These are phyloP conservation scores for Musa acuminata DNA, from an alignment of 176 grass and related monocot genomes.

Conservation along the genomic window DNA sequence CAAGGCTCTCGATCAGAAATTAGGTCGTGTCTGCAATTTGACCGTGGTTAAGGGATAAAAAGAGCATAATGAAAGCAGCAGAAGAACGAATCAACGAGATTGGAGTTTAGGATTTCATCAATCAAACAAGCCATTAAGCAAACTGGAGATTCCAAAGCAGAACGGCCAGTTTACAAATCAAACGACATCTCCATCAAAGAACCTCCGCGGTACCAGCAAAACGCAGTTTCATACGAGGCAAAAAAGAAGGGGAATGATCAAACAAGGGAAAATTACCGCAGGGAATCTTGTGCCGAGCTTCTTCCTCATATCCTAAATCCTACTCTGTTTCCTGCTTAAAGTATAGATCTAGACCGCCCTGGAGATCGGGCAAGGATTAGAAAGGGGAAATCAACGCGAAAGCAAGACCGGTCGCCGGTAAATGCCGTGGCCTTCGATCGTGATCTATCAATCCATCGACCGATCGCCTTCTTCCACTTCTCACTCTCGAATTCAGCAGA, in stretches of 20 bases:
- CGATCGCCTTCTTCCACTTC: neutral
- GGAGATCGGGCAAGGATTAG: neutral
- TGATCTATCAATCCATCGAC: neutral
- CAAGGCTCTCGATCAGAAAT: no score
- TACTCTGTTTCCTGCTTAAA: conserved; percentile 10
- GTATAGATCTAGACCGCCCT: neutral
- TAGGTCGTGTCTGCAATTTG: no score
- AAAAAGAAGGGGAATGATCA: neutral
- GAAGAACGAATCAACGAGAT: no score
- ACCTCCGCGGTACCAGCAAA: neutral
- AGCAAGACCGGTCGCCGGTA: neutral
- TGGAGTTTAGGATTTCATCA: neutral
- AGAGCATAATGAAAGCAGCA: no score
- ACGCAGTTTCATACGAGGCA: neutral
- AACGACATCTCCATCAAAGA: conserved; percentile 24
- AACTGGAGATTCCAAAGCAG: neutral
- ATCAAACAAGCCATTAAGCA: neutral
- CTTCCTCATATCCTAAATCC: conserved; percentile 71
- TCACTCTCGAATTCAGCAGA: neutral
- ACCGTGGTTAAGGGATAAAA: no score
- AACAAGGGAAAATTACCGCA: conserved; percentile 44
- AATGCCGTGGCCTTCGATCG: neutral
- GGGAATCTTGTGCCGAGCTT: conserved; percentile 98
- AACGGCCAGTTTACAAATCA: neutral
- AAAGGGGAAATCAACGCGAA: neutral